Percentiles rank a stretch among this genome's conserved stretches.
Evolutionary conservation across 768 basidiomycete species (phyloP).

Genomic region (Kwoniella sp.): DNA sequence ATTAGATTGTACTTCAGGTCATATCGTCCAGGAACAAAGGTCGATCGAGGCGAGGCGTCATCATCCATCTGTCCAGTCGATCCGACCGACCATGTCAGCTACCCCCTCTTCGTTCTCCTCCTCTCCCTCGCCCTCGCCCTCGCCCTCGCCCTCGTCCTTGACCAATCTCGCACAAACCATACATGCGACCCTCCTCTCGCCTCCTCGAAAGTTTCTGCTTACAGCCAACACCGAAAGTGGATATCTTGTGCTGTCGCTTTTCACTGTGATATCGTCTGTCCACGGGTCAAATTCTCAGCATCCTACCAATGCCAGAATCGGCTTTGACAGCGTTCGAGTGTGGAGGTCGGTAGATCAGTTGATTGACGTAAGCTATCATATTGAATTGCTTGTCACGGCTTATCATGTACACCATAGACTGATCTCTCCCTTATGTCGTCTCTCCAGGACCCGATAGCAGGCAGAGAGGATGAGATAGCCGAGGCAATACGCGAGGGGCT

Average conservation of each 20-base stretch:
- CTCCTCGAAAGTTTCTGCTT: conserved; percentile 16
- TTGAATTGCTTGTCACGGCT: no score
- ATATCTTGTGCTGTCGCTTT: neutral
- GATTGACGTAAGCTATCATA: neutral
- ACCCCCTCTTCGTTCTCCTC: neutral
- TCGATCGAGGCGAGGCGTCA: no score
- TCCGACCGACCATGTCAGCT: neutral
- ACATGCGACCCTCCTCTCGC: conserved; percentile 21
- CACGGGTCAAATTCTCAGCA: no score
- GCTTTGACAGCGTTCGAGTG: neutral
- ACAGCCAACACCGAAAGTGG: neutral
- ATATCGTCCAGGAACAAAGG: no score
- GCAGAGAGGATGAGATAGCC: conserved; percentile 5
- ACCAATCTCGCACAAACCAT: conserved; percentile 12
- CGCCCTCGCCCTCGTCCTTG: neutral
- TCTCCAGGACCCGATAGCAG: neutral
- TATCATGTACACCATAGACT: no score
- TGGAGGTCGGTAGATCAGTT: neutral
- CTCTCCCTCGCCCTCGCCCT: no score
- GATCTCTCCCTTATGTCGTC: no score
- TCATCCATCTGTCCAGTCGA: no score
- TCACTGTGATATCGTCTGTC: neutral
- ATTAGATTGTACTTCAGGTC: no score
- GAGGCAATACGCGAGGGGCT: conserved; percentile 32
- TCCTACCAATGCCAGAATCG: no score